Percentiles rank a stretch among this genome's conserved stretches.
phyloP scores from a whole-genome alignment of 1,284 basidiomycete genomes.

The Sanghuangporus baumii region DNA sequence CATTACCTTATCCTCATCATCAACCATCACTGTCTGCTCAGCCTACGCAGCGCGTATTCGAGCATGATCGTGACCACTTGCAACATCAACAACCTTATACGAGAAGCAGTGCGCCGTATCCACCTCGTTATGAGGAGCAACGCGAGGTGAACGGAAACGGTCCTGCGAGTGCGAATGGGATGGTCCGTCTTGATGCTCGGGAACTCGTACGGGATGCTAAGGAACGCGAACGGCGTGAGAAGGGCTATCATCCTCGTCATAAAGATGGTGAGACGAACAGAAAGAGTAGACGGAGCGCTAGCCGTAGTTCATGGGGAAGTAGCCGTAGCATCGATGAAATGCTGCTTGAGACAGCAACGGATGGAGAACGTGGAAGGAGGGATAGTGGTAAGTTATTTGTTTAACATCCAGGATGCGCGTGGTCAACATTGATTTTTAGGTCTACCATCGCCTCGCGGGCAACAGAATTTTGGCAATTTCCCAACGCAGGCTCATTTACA shows the following conservation, averaged over 20 bases:
- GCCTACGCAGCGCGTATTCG: not conserved
- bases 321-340: slow-evolving; percentile 52
- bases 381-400: not conserved
- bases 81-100: not conserved
- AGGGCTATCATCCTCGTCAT: not conserved
- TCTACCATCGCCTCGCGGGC: slow-evolving; percentile 29
- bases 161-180: not conserved
- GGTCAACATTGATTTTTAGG: not conserved
- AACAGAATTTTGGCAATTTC: slow-evolving; percentile 34
- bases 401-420: not conserved
- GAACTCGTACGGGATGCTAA: slow-evolving; percentile 12
- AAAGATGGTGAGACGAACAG: not conserved
- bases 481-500: slow-evolving; percentile 67
- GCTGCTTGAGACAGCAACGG: slow-evolving; percentile 49
- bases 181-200: slow-evolving; percentile 8
- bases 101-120: not conserved
- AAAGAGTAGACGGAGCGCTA: slow-evolving; percentile 10
- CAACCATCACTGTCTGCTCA: slow-evolving; percentile 1
- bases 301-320: slow-evolving; percentile 25
- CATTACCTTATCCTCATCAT: not conserved
- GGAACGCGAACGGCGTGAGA: slow-evolving; percentile 4
- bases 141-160: not conserved
- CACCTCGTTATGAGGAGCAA: not conserved
- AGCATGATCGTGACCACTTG: not conserved
- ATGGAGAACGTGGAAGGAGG: slow-evolving; percentile 17